Base-by-base conservation (phyloP, 352 stramenopile genomes). In the Aphanomyces euteiches region DNA sequence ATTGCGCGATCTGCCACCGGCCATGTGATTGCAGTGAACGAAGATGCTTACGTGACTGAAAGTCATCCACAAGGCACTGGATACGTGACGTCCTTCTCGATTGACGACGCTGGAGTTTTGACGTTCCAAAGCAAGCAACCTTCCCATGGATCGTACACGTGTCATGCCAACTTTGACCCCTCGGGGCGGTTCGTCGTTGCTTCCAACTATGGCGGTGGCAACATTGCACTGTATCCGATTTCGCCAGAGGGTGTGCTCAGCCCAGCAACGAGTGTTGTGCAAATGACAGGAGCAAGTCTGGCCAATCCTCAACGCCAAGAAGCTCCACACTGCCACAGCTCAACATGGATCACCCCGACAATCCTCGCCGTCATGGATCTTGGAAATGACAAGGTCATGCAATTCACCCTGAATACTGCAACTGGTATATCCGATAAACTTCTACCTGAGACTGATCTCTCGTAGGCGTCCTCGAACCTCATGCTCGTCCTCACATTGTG, bases 131-230 rank as follows among this genome's bases (percentile, higher is more conserved):
- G 78, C 70, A 71, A 65, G 13, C 75, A 80, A n/a, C 83, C 90
- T 73, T 85, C 84, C 3, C 61, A 61, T 45, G 87, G 87, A 21
- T 59, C 74, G 13, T 90, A 80, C 73, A 58, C 87, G 65, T 91
- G 82, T 67, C 86, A 95, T 75, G 70, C 86, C 34, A 77, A 81
- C 50, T 64, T 92, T 6, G 89, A 77, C 58, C 64, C 74, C 0
- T 64, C 73, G 28, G 61, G 68, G 39, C 72, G 83, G 65, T 91
- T 92, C 57, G 63, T 93, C 28, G 77, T 78, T 3, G 84, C 87
- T 4, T 75, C 85, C 47, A 95, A 95, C 75, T 95, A 95, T 71
- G 77, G 76, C 59, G 85, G 87, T 36, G 84, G 84, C 36, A 88
- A 78, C 59, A 69, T 92, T 13, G 74, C 75, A 10, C 56, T 93